Base-by-base conservation (phyloP, 2,329 filamentous ascomycete genomes). In the Cladosporium austrohemisphaericum region DNA sequence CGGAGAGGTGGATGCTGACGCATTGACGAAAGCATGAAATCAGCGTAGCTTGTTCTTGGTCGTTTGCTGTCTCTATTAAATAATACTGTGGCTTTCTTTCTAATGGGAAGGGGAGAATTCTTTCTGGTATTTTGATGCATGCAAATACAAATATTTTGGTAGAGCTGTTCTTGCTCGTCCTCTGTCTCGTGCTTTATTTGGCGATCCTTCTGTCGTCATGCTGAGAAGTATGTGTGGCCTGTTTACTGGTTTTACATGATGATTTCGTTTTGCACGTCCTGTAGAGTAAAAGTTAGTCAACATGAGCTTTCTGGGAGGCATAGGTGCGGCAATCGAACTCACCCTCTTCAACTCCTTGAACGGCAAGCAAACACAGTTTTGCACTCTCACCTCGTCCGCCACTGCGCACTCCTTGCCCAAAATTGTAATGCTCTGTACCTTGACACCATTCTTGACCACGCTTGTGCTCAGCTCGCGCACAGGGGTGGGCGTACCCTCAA, bases 391-490 rank as follows among this genome's bases (percentile, higher is more conserved):
- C 71, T 97, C 93, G 62, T 98, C 93, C 3, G 86, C 90, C 23
- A 97, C 93, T 49, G 77, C 82, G 65, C 92, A 97, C 71, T 98
- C 93, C 77, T 97, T 96, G 66, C 92, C 92, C 55, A 98, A 72
- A 59, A 97, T 98, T 38, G 92, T 97, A 66, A 97, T 93, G 70
- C 89, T 95, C 77, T 97, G 93, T 44, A 98, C 93, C 78, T 97
- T 97, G 71, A 97, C 84, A 44, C 93, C 93, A 64, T 96, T 95
- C 81, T 96, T 97, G 70, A 97, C 79, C 62, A 97, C 90, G 72
- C 86, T 95, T 11, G 92, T 97, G 47, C 83, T 87, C 74, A 97
- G 92, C 75, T 86, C 95, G 45, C 80, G 84, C 49, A 88, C 83
- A 0, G 91, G 86, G 13, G 87, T 94, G 1, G 92, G 91, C 1